phyloP scores from a whole-genome alignment of 169 alveolate species.

The Toxoplasma gondii region DNA sequence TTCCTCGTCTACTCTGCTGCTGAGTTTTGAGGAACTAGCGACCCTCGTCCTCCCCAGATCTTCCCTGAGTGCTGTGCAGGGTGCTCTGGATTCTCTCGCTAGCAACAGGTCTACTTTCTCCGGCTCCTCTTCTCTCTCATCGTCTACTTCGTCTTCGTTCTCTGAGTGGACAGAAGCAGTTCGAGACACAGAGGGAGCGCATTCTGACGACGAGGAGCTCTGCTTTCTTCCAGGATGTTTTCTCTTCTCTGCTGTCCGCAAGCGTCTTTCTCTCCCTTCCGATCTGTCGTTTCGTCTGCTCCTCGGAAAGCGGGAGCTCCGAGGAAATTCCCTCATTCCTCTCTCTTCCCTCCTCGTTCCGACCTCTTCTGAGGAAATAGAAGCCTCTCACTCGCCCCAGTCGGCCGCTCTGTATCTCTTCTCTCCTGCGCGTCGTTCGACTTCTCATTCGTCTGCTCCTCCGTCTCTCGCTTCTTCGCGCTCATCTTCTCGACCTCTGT shows the following conservation, averaged over 20 bases:
- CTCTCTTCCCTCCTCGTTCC: not conserved
- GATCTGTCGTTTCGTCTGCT: not conserved
- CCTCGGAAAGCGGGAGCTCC: not conserved
- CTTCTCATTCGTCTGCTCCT: too few species aligned
- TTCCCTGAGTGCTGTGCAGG: not conserved
- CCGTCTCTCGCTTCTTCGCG: too few species aligned
- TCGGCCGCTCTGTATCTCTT: not conserved
- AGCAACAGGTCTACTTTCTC: not conserved
- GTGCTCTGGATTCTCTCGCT: not conserved
- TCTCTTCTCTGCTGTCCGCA: not conserved
- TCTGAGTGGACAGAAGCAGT: too few species aligned
- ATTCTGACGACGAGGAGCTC: too few species aligned
- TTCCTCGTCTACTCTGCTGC: not conserved
- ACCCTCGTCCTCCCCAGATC: not conserved
- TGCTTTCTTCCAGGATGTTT: not conserved
- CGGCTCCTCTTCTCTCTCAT: not conserved
- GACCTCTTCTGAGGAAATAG: not conserved
- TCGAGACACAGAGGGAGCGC: not conserved
- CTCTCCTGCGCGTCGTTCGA: too few species aligned
- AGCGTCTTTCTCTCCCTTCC: not conserved
- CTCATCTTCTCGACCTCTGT: too few species aligned
- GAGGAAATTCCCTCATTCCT: not conserved
- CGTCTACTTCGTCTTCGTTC: not conserved
- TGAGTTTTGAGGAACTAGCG: not conserved
- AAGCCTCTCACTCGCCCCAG: not conserved